phyloP scores from a whole-genome alignment of 2,329 filamentous ascomycete genomes.

The Macrophomina tecta region DNA sequence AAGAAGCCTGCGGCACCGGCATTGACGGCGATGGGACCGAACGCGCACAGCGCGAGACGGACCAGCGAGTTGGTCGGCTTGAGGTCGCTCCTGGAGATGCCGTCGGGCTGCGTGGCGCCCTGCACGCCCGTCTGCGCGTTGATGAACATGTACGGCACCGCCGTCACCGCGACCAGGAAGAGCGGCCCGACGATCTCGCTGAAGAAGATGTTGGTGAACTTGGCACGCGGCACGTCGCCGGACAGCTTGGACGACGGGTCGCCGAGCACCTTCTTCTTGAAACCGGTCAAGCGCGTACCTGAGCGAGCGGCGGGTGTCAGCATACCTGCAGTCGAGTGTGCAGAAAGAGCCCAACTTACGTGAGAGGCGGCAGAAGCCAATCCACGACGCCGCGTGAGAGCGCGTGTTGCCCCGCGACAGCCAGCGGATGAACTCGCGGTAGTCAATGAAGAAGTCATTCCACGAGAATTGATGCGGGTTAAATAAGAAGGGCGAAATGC shows the following conservation, averaged over 20 bases:
- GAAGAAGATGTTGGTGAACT: slow-evolving; percentile 90
- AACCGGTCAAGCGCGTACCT: slow-evolving; percentile 87
- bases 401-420: slow-evolving; percentile 95
- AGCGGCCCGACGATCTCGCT: slow-evolving; percentile 87
- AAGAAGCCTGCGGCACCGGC: slow-evolving; percentile 78
- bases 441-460: slow-evolving; percentile 99
- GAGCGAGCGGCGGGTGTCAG: too few relatives aligned
- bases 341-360: slow-evolving; percentile 49
- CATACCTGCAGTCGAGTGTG: too few relatives aligned
- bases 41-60: slow-evolving; percentile 79
- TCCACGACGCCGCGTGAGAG: slow-evolving; percentile 95
- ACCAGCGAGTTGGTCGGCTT: slow-evolving; percentile 73
- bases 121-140: slow-evolving; percentile 89
- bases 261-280: slow-evolving; percentile 93
- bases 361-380: slow-evolving; percentile 92
- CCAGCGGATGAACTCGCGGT: slow-evolving; percentile 97
- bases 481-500: slow-evolving; percentile 94
- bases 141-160: slow-evolving; percentile 93
- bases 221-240: slow-evolving; percentile 85
- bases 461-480: slow-evolving; percentile 98
- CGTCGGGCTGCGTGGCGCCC: slow-evolving; percentile 44
- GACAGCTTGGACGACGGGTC: slow-evolving; percentile 93
- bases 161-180: slow-evolving; percentile 76
- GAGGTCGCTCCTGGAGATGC: slow-evolving; percentile 35
- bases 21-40: slow-evolving; percentile 87